Evolutionary conservation across 2,329 filamentous ascomycete genomes (phyloP), one percentile per base, ranked within the genome.

Genomic region (Allantophomopsis cytisporea): DNA sequence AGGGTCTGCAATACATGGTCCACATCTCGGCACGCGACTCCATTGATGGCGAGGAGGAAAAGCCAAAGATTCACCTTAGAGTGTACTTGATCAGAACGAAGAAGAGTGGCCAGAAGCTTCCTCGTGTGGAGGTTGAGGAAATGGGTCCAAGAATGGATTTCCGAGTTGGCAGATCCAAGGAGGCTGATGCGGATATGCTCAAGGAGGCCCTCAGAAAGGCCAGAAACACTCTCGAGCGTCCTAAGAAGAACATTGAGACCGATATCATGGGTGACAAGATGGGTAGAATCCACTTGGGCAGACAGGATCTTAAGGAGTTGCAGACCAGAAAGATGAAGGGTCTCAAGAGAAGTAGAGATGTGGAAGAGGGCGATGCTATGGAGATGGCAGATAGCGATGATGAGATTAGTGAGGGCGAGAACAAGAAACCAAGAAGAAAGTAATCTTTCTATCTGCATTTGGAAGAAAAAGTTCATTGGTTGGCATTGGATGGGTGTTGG

Each of bases 291-390:
- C 91, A 98, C 60, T 63, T 94, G 43, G 86, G 83, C 54, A 86
- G 81, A 66, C 87, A 95, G 63, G 87, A 98, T 63, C 71, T 98
- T 43, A 71, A 69, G 55, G 74, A 82, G 52, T 62, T 98, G 61
- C 91, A 98, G 69, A 93, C 88, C 39, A 80, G 91, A 56, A 98
- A 98, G 76, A 96, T 98, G 88, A 98, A 98, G 77, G 91, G 88
- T 49, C 62, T 98, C 50, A 98, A 96, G 75, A 73, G 91, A 48
- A 77, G 72, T 47, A 75, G 85, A 40, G 78, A 78, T 45, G 63
- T 74, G 17, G 68, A 71, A 38, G 66, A 64, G 38, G 70, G 69
- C 33, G 67, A 66, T 17, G 74, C 71, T 38, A 67, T 64, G 4
- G 65, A 53, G 13, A 64, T 65, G 43, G 60, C 54, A 33, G 67